Base-by-base conservation (phyloP, 768 basidiomycete genomes). In the Amylocystis lapponica region DNA sequence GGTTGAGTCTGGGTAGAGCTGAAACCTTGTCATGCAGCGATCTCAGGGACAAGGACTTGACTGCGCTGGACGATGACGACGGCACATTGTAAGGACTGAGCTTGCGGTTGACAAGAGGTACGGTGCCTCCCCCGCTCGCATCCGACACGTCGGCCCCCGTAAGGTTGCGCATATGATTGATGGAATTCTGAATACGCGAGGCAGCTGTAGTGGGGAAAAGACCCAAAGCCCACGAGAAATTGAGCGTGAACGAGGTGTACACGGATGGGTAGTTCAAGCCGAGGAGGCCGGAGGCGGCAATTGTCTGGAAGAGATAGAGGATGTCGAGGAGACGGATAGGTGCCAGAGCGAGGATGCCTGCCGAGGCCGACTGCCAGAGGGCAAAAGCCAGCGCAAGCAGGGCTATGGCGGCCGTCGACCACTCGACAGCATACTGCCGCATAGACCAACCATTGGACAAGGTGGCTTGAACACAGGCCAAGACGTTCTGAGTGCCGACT, bases 401-500 rank as follows among this genome's bases (percentile, higher is more conserved):
- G 27, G 77, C 67, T 25, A 88, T 62, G 16, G 71, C 80, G 19
- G 78, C 86, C 7, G 86, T 83, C 1, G 76, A 68, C 86, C 89
- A 95, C 52, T 81, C 75, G 11, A 91, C 93, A 12, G 77, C 77
- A 10, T 67, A 59, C 59, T 88, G 87, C 46, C 78, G 79, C 1
- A 81, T 75, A 1, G 92, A 87, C 76, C 83, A 83, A 9, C 94
- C 94, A 59, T 99, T 99, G 14, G 89, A 83, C 10, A 97, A 69
- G 2, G 92, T 94, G 14, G 92, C 79, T 62, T 94, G 91, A 7
- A 99, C 75, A 55, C 95, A 99, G 0, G 92, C 90, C 41, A 83
- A 88, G 48, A 88, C 70, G 7, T 78, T 60, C 36, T 85, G 82
- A 5, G 88, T 86, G 37, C 69, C 66, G 25, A 79, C 74, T 48